These are phyloP conservation scores for Metschnikowia reukaufii DNA, from an alignment of 805 yeast species.

Conservation along the genomic window DNA sequence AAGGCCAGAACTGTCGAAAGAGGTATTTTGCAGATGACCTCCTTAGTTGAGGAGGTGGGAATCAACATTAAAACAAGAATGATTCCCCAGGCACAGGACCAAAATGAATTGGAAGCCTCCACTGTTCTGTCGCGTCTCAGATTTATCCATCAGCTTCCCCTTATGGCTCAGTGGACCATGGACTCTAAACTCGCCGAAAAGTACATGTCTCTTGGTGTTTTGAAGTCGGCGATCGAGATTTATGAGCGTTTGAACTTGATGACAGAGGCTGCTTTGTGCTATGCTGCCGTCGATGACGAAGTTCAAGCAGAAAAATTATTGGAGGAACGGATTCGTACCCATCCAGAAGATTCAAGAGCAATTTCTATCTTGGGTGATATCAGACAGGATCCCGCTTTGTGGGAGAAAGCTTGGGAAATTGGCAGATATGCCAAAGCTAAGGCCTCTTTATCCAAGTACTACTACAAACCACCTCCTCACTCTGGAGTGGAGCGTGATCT, in stretches of 20 bases:
- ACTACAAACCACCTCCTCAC: conserved; percentile 60
- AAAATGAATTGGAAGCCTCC: conserved; percentile 26
- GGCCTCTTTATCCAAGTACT: conserved; percentile 72
- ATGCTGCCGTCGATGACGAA: conserved; percentile 80
- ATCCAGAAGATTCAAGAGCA: conserved; percentile 81
- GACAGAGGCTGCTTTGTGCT: conserved; percentile 86
- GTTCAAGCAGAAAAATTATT: conserved; percentile 63
- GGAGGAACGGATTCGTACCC: conserved; percentile 47
- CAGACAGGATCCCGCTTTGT: conserved; percentile 66
- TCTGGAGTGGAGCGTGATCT: conserved; percentile 54
- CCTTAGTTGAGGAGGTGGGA: conserved; percentile 86
- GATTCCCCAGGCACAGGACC: conserved; percentile 46
- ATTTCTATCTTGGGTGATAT: conserved; percentile 84
- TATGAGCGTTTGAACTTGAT: conserved; percentile 75
- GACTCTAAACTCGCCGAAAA: conserved; percentile 83
- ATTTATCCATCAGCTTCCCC: conserved; percentile 71
- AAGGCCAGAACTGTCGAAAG: conserved; percentile 88
- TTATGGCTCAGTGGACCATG: conserved; percentile 81
- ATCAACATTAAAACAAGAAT: conserved; percentile 56
- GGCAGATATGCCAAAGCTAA: conserved; percentile 86
- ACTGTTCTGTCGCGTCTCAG: conserved; percentile 56
- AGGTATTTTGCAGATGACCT: conserved; percentile 90
- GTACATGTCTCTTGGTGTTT: conserved; percentile 78
- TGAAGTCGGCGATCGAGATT: conserved; percentile 85
- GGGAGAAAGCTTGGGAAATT: conserved; percentile 86